A percentile compares a stretch with the other conserved stretches of the same genome.
These are phyloP conservation scores for Crithidia thermophila DNA, from an alignment of 208 protist species.

Conservation along the genomic window DNA sequence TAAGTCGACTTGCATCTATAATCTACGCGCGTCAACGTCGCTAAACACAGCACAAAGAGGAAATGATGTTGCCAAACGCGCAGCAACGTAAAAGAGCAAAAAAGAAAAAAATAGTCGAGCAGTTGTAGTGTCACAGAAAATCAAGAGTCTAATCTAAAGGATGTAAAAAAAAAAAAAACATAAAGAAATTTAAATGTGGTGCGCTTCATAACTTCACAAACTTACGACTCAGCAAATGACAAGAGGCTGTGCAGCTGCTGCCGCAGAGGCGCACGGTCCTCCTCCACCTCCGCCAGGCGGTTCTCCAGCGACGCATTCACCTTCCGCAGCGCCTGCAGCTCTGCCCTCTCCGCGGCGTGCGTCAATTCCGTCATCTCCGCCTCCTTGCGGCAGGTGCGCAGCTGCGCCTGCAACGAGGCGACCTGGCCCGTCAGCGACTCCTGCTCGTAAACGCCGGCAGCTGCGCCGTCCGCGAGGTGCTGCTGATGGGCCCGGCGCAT, in stretches of 20 bases:
- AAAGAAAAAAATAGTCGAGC: too few species aligned
- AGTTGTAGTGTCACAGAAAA: too few species aligned
- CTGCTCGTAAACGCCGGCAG: slow-evolving; percentile 13
- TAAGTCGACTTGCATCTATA: too few species aligned
- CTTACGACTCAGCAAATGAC: neutral
- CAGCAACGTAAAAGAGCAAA: too few species aligned
- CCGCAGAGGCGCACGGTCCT: slow-evolving; percentile 71
- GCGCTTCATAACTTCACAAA: neutral
- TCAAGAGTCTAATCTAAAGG: too few species aligned
- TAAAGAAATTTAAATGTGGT: neutral
- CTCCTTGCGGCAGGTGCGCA: slow-evolving; percentile 21
- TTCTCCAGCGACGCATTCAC: slow-evolving; percentile 71
- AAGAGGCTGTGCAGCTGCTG: slow-evolving; percentile 78
- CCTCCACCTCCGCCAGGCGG: slow-evolving; percentile 69
- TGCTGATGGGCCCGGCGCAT: slow-evolving; percentile 13
- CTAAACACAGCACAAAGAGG: too few species aligned
- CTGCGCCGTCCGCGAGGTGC: slow-evolving; percentile 12
- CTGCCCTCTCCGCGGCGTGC: slow-evolving; percentile 40
- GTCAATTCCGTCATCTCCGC: slow-evolving; percentile 10
- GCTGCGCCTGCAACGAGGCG: slow-evolving; percentile 24
- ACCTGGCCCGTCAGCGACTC: slow-evolving; percentile 14
- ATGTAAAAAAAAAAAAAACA: slow-evolving; percentile 11
- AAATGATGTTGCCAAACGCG: too few species aligned
- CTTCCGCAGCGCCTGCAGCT: slow-evolving; percentile 59
- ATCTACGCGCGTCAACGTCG: too few species aligned